phyloP scores from a whole-genome alignment of 2,329 filamentous ascomycete species.

The Xylariaceae sp. region DNA sequence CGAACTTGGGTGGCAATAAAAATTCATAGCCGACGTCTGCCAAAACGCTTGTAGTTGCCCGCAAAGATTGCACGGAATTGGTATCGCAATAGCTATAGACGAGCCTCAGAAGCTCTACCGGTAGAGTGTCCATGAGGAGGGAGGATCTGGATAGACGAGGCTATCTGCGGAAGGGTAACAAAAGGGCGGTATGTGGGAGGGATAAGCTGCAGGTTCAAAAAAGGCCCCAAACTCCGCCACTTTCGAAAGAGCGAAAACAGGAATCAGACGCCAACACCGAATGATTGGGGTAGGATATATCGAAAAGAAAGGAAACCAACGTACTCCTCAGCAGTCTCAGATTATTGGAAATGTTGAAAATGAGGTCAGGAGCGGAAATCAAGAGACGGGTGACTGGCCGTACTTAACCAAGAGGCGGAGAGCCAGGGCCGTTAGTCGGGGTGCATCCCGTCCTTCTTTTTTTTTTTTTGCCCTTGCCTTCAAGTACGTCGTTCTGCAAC shows the following conservation, averaged over 20 bases:
- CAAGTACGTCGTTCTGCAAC: too few relatives aligned
- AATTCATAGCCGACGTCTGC: conserved; percentile 40
- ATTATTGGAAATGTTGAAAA: conserved; percentile 6
- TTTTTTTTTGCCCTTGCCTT: too few relatives aligned
- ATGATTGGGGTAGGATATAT: conserved; percentile 2
- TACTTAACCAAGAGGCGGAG: conserved; percentile 25
- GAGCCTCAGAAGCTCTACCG: conserved; percentile 37
- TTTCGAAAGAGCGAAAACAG: conserved; percentile 7
- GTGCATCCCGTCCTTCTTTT: conserved; percentile 12
- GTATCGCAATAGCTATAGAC: conserved; percentile 38
- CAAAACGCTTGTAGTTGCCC: conserved; percentile 33
- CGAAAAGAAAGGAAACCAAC: conserved; percentile 13
- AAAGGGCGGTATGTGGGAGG: conserved; percentile 15
- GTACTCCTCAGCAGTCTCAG: conserved; percentile 10
- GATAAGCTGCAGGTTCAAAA: conserved; percentile 3
- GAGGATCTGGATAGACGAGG: not conserved
- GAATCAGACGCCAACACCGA: conserved; percentile 8
- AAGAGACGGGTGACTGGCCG: conserved; percentile 17
- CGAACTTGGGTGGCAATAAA: conserved; percentile 37
- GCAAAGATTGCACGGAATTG: conserved; percentile 35
- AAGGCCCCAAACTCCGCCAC: conserved; percentile 20
- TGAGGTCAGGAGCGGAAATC: conserved; percentile 14
- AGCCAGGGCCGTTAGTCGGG: conserved; percentile 16
- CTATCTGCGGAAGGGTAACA: not conserved
- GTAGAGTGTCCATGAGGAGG: conserved; percentile 29